Conservation (phyloP, 2,329 filamentous ascomycete genomes). For the Dactylellina drechsleri region DNA sequence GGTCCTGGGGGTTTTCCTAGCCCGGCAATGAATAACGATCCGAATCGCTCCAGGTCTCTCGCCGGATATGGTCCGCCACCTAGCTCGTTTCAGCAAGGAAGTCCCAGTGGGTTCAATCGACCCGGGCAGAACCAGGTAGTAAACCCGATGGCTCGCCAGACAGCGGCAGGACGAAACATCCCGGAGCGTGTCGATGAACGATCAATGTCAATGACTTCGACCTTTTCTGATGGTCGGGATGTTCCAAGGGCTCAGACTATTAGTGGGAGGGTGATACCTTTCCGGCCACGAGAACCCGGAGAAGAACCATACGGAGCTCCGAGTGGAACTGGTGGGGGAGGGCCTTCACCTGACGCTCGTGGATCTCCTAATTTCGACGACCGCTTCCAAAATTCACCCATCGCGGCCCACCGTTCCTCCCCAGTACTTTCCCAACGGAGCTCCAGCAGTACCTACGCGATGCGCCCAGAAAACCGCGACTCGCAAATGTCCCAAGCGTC, state of each 20-base stretch:
- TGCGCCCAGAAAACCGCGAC: conserved; percentile 47
- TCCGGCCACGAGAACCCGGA: conserved; percentile 71
- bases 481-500: conserved; percentile 52
- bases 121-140: conserved; percentile 60
- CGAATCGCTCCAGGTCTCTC: conserved; percentile 92
- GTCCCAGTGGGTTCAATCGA: conserved; percentile 18
- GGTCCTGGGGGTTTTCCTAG: conserved; percentile 70
- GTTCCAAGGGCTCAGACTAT: conserved; percentile 81
- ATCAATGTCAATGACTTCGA: conserved; percentile 94
- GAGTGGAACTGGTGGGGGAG: background rate
- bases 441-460: conserved; percentile 54
- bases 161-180: conserved; percentile 88
- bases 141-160: conserved; percentile 76
- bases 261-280: conserved; percentile 90
- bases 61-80: conserved; percentile 76
- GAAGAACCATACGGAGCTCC: conserved; percentile 52
- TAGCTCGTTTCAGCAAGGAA: conserved; percentile 76
- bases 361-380: conserved; percentile 50
- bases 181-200: conserved; percentile 92
- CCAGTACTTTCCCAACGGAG: conserved; percentile 55
- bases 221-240: conserved; percentile 75
- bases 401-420: conserved; percentile 39
- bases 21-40: conserved; percentile 82
- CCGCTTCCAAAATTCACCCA: conserved; percentile 39
- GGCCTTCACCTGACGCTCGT: conserved; percentile 62